Base-by-base conservation (phyloP, 31 red algal species). In the Endocladia muricata region DNA sequence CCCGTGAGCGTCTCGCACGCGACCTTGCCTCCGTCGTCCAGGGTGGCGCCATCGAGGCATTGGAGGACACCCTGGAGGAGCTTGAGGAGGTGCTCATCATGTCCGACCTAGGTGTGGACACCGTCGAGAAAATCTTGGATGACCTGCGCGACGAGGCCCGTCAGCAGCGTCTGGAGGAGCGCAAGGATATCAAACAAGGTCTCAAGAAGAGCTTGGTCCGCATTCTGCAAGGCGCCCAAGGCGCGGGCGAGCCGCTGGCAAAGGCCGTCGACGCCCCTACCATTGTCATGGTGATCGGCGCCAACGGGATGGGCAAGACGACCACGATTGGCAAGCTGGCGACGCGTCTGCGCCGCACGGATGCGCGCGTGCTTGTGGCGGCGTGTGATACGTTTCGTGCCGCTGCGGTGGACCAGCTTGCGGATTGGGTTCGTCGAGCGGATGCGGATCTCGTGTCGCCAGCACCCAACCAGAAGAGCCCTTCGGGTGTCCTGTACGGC, bases 291-390 rank as follows among this genome's bases (percentile, higher is more conserved):
- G 70, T 98, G 15, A 82, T 98, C 29, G 96, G 96, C 8, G 88
- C 88, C 25, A 98, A 98, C 40, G 96, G 96, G 0, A 91, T 94
- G 81, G 96, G 96, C 3, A 98, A 98, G 68, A 98, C 96, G 3
- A 98, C 96, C 0, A 92, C 92, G 17, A 84, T 88, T 62, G 96
- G 86, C 1, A 98, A 98, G 59, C 69, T 98, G 17, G 96, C 92
- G 8, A 77, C 79, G 2, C 78, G 88, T 23, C 73, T 91, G 17
- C 60, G 69, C 22, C 74, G 57, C 22, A 70, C 88, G 26, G 96
- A 51, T 19, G 84, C 90, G 21, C 73, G 68, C 9, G 91, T 94
- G 23, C 70, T 94, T 2, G 76, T 98, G 1, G 96, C 85, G 3
- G 96, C 96, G 1, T 82, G 82, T 68, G 96, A 98, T 68, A 98